phyloP scores from a whole-genome alignment of 257 asterid species.

The Ocimum tenuiflorum region DNA sequence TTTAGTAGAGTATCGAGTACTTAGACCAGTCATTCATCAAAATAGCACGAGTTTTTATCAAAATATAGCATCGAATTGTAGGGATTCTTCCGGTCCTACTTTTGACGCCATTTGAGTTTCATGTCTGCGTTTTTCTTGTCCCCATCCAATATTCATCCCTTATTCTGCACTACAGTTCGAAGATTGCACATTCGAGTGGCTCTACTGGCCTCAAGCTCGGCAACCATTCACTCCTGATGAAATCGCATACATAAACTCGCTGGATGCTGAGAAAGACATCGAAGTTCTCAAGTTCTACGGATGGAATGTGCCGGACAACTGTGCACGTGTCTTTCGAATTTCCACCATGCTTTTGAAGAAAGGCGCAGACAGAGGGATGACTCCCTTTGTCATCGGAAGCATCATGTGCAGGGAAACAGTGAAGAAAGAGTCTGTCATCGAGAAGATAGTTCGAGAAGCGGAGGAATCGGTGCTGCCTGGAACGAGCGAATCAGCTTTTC shows the following conservation, averaged over 20 bases:
- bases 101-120: not conserved
- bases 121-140: not conserved
- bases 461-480: constrained; percentile 47
- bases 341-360: constrained; percentile 74
- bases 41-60: not conserved
- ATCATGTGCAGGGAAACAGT: constrained; percentile 61
- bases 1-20: too few species aligned
- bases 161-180: constrained; percentile 40
- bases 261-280: constrained; percentile 62
- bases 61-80: too few species aligned
- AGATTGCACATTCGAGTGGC: constrained; percentile 83
- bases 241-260: constrained; percentile 45
- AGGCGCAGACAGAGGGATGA: constrained; percentile 59
- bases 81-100: not conserved
- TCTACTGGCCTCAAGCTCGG: constrained; percentile 77
- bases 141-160: not conserved
- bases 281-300: constrained; percentile 52
- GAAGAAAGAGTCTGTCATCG: constrained; percentile 46
- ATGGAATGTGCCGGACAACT: constrained; percentile 45
- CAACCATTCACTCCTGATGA: constrained; percentile 45
- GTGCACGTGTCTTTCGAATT: constrained; percentile 50
- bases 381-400: constrained; percentile 57
- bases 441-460: constrained; percentile 56
- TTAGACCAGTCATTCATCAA: not conserved
- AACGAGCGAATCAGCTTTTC: constrained; percentile 48